Base-by-base conservation (phyloP, 2,329 filamentous ascomycete genomes). In the Monilinia vaccinii-corymbosi region DNA sequence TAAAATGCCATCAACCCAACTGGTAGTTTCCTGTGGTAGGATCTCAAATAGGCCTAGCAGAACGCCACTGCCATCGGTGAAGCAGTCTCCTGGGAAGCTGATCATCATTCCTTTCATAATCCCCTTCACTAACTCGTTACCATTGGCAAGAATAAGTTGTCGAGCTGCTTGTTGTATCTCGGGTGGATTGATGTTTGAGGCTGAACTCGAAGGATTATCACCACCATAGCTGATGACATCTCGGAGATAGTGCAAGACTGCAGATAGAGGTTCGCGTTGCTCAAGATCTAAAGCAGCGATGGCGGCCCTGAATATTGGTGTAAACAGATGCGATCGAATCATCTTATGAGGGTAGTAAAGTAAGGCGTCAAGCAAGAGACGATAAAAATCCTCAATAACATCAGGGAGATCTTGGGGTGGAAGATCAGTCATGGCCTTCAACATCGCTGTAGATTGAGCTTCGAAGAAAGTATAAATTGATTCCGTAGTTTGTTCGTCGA, bases 61-160 rank as follows among this genome's bases (percentile, higher is more conserved):
- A n/a, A 96, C 90, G 5, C 91, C 92, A 52, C 91, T 96, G 18
- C 91, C 92, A 71, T 99, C 94, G 0, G 92, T 87, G 71, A 97
- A 96, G 75, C 92, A 97, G 73, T 97, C 94, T 47, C 89, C 84
- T 0, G 94, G 95, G 76, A 99, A 99, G 0, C 88, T 95, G 73
- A 97, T 97, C 93, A 99, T 97, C 92, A 99, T 96, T 62, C 94
- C 94, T 1, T 92, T 94, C 77, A 99, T 81, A 61, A 96, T 86
- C 64, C 92, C 88, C 74, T 96, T 93, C 9, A 94, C 86, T 32
- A 99, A 79, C 60, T 84, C 77, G 69, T 91, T 86, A 42, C 94
- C 91, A 64, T 91, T 85, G 1, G 79, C 76, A 2, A 80, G 65
- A 28, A 96, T 76, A 56, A 97, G 80, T 62, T 83, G 80, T 73